These are phyloP conservation scores for Ophidiomyces ophidiicola DNA, from an alignment of 2,329 filamentous ascomycete genomes.

Conservation along the genomic window DNA sequence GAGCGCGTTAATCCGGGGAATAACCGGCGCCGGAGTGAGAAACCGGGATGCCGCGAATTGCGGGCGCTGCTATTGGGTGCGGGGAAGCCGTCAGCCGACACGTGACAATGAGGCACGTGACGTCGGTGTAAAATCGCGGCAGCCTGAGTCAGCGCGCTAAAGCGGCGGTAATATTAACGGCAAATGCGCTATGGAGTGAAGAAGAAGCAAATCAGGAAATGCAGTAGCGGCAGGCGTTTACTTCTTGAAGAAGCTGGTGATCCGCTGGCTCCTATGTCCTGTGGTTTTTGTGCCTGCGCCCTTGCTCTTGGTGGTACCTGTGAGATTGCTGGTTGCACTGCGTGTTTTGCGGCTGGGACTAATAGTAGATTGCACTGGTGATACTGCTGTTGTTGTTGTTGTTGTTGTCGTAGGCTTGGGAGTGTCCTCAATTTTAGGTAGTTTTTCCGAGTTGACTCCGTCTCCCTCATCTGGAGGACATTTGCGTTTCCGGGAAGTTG, in stretches of 20 bases:
- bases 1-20: too few species aligned
- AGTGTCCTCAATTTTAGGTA: conserved; percentile 3
- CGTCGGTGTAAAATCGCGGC: not conserved
- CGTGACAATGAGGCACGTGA: not conserved
- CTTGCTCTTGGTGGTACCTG: conserved; percentile 28
- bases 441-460: conserved; percentile 22
- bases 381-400: not conserved
- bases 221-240: conserved; percentile 13
- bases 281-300: conserved; percentile 31
- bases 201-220: not conserved
- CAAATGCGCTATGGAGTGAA: not conserved
- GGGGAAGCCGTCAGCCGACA: not conserved
- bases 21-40: too few species aligned
- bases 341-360: conserved; percentile 35
- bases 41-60: too few species aligned
- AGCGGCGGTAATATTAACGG: not conserved
- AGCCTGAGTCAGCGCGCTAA: too few species aligned
- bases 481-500: conserved; percentile 13
- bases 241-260: conserved; percentile 39
- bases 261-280: conserved; percentile 41
- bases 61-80: too few species aligned
- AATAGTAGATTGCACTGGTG: conserved; percentile 16
- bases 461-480: conserved; percentile 22
- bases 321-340: conserved; percentile 47
- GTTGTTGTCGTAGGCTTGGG: not conserved